phyloP scores from a whole-genome alignment of 2,329 filamentous ascomycete species.

The Cytospora mali region DNA sequence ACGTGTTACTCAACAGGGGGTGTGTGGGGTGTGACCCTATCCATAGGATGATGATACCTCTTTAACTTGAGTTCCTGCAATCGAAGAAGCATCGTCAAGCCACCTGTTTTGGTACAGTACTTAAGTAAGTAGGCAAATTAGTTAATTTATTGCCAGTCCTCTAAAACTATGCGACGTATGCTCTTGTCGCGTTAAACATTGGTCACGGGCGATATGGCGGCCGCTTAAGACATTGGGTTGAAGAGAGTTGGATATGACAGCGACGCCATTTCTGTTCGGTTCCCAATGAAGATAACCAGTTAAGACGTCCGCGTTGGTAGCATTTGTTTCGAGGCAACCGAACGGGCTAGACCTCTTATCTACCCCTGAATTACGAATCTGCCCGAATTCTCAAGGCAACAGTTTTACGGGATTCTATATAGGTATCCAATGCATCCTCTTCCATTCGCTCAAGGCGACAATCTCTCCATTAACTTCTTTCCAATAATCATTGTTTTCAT shows the following conservation, averaged over 20 bases:
- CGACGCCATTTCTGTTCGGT: not conserved
- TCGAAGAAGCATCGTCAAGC: not conserved
- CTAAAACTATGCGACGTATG: not conserved
- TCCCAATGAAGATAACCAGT: not conserved
- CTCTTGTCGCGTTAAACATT: not conserved
- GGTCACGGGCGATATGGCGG: not conserved
- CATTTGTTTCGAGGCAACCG: not conserved
- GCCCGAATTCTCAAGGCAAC: conserved; percentile 23
- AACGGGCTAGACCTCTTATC: not conserved
- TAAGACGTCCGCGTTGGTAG: not conserved
- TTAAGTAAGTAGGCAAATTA: no score
- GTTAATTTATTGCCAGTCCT: not conserved
- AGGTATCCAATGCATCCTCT: not conserved
- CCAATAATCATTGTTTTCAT: no score
- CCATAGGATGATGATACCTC: not conserved
- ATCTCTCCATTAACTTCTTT: not conserved
- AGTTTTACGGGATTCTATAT: not conserved
- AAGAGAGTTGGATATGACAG: not conserved
- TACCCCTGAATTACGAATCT: not conserved
- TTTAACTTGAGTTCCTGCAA: not conserved
- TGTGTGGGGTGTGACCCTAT: not conserved
- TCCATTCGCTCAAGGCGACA: no score
- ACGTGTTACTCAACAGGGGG: not conserved
- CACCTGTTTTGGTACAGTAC: no score
- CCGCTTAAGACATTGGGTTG: not conserved